These are phyloP conservation scores for Kwoniella bestiolae DNA, from an alignment of 768 basidiomycete species.

Conservation along the genomic window DNA sequence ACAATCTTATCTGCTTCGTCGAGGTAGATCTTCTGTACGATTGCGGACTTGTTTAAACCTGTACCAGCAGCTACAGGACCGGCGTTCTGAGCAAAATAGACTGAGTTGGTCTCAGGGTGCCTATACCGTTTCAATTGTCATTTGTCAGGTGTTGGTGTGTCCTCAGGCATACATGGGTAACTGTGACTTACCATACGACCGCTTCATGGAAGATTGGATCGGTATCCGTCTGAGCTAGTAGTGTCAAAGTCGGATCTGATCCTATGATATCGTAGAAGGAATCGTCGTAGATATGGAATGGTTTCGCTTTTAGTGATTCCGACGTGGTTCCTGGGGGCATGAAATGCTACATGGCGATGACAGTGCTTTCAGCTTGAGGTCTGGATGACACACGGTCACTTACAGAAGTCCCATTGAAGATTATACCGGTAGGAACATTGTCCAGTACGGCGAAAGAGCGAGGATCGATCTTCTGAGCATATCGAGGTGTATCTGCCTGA, in stretches of 20 bases:
- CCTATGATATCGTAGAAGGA: slow-evolving; percentile 69
- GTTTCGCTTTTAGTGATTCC: slow-evolving; percentile 59
- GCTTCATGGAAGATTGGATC: slow-evolving; percentile 82
- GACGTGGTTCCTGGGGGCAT: slow-evolving; percentile 67
- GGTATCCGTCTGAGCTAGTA: slow-evolving; percentile 66
- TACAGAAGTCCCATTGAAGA: slow-evolving; percentile 35
- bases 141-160: neutral
- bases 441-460: slow-evolving; percentile 33
- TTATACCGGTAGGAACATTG: slow-evolving; percentile 30
- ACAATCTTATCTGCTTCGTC: slow-evolving; percentile 61
- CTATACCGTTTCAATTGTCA: slow-evolving; percentile 33
- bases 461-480: slow-evolving; percentile 42
- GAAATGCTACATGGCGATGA: slow-evolving; percentile 50
- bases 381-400: neutral
- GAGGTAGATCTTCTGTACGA: slow-evolving; percentile 68
- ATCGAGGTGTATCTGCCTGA: slow-evolving; percentile 10
- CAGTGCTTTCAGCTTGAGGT: neutral
- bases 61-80: slow-evolving; percentile 70
- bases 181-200: slow-evolving; percentile 34
- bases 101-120: slow-evolving; percentile 67
- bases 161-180: neutral
- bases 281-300: slow-evolving; percentile 65
- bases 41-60: slow-evolving; percentile 68
- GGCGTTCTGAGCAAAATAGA: slow-evolving; percentile 74
- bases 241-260: slow-evolving; percentile 63